Conservation (phyloP, 176 grass and related monocot genomes). For the Hordeum vulgare region DNA sequence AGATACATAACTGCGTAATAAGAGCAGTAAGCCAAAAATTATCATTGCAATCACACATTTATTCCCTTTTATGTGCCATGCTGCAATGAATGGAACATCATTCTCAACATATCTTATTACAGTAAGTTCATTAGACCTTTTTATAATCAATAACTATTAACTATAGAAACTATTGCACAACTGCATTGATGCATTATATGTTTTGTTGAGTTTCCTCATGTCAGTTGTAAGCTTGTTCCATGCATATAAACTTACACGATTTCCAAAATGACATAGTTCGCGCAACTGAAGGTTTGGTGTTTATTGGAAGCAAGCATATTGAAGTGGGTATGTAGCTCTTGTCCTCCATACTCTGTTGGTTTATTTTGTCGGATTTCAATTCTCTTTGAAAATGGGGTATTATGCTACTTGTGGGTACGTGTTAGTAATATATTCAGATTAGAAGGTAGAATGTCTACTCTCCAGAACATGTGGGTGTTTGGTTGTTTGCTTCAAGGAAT, state of each 20-base stretch:
- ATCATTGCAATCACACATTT: not conserved
- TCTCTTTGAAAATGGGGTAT: not conserved
- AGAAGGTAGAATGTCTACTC: not conserved
- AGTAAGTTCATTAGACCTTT: not conserved
- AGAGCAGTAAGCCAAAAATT: not conserved
- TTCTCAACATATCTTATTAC: not conserved
- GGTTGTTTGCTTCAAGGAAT: not conserved
- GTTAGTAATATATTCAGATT: not conserved
- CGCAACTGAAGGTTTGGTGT: conserved; percentile 68
- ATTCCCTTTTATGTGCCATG: not conserved
- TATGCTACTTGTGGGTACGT: not conserved
- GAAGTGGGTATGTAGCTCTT: conserved; percentile 65
- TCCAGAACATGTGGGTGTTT: conserved; percentile 11
- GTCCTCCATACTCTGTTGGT: conserved; percentile 6
- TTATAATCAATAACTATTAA: not conserved
- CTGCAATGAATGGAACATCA: not conserved
- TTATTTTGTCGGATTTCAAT: conserved; percentile 19
- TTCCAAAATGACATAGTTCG: conserved; percentile 92
- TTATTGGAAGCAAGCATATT: conserved; percentile 60
- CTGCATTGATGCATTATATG: not conserved
- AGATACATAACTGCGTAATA: not conserved
- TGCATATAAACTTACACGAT: conserved; percentile 46
- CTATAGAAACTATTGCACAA: not conserved
- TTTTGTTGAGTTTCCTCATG: not conserved
- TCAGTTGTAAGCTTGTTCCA: conserved; percentile 2